These are phyloP conservation scores for Tulasnella sp. DNA, from an alignment of 768 basidiomycete genomes.

Conservation along the genomic window DNA sequence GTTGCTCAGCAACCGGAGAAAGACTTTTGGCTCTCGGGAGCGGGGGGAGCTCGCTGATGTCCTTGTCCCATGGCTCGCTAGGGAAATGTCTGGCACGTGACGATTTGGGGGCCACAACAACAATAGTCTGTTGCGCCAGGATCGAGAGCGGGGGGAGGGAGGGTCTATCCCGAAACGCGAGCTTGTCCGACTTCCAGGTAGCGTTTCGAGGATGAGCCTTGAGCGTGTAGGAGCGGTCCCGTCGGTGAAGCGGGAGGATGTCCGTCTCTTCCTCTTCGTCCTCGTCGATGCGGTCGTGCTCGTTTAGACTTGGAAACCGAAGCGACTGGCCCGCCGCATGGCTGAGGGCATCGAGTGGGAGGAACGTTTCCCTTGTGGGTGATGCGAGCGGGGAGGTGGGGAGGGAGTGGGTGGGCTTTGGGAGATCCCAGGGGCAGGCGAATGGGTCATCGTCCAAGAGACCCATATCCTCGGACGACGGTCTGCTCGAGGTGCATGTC, in stretches of 20 bases:
- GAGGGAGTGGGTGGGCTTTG: neutral
- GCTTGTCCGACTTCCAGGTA: slow-evolving; percentile 20
- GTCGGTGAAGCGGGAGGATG: slow-evolving; percentile 18
- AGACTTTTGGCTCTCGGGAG: slow-evolving; percentile 2
- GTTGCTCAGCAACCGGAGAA: slow-evolving; percentile 1
- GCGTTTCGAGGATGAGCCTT: slow-evolving; percentile 19
- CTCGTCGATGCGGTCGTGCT: neutral
- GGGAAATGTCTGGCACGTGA: slow-evolving; percentile 24
- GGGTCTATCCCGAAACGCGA: slow-evolving; percentile 9
- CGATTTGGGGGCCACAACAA: slow-evolving; percentile 22
- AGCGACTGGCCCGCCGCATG: neutral
- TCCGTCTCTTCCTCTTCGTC: slow-evolving; percentile 1
- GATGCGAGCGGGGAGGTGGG: neutral
- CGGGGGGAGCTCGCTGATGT: slow-evolving; percentile 11
- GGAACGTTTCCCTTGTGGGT: neutral
- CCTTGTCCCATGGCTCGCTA: slow-evolving; percentile 26
- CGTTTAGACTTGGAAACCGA: neutral
- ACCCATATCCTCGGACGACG: slow-evolving; percentile 3
- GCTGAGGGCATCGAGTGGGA: neutral
- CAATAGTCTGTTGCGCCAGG: slow-evolving; percentile 22
- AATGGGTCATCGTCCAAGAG: slow-evolving; percentile 22
- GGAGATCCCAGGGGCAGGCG: slow-evolving; percentile 15
- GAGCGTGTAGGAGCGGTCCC: slow-evolving; percentile 11
- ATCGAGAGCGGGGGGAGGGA: slow-evolving; percentile 21
- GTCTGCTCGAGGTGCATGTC: neutral